Evolutionary conservation across 2,329 filamentous ascomycete genomes (phyloP).

Genomic region (Aspergillus fumigatus): DNA sequence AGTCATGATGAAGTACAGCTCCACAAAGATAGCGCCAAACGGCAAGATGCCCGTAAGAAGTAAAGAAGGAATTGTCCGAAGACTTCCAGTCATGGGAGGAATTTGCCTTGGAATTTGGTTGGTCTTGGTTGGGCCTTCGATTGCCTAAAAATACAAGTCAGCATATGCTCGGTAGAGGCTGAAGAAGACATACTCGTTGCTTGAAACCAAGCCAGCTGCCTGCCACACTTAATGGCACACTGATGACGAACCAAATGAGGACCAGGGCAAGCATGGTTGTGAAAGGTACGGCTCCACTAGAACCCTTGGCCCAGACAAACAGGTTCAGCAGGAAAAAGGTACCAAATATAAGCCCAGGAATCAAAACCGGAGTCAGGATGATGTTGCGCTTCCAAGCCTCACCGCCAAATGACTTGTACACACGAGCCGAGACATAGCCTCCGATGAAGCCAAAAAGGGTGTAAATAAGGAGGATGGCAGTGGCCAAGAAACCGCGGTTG

Average conservation of each 20-base stretch:
- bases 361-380: constrained; percentile 74
- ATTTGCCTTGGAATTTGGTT: constrained; percentile 99
- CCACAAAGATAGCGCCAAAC: constrained; percentile 95
- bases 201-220: constrained; percentile 95
- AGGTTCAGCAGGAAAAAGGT: constrained; percentile 92
- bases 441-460: constrained; percentile 89
- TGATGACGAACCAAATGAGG: constrained; percentile 94
- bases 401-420: constrained; percentile 92
- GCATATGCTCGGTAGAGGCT: not conserved
- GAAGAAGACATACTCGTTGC: constrained; percentile 42
- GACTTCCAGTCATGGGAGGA: constrained; percentile 75
- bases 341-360: constrained; percentile 80
- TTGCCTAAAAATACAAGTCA: constrained; percentile 38
- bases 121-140: constrained; percentile 80
- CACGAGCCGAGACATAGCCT: constrained; percentile 79
- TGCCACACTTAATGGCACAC: constrained; percentile 80
- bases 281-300: constrained; percentile 91
- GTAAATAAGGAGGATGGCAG: constrained; percentile 89
- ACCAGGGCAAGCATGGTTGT: constrained; percentile 94
- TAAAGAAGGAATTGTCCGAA: constrained; percentile 83
- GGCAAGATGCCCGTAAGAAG: constrained; percentile 87
- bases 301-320: constrained; percentile 90
- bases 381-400: constrained; percentile 96
- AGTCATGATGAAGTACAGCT: constrained; percentile 99
- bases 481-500: constrained; percentile 89